Evolutionary conservation across 1,139 yeast genomes (phyloP), one percentile per base, ranked within the genome.

Genomic region (Hanseniaspora uvarum): DNA sequence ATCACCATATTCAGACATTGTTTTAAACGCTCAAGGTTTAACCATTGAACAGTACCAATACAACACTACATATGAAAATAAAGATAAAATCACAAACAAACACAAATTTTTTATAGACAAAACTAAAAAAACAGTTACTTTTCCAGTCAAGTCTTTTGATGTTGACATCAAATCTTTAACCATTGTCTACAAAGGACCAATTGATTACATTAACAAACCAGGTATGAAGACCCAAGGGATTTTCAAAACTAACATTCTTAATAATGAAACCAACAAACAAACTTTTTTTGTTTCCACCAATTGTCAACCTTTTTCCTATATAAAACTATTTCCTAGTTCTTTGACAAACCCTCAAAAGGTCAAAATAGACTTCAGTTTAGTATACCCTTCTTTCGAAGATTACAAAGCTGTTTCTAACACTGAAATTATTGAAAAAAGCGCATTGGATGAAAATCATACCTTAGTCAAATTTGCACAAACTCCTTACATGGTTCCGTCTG

Each of bases 251-350:
- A 80, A 80, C 61, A 80, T 79, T 62, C 70, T 73, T 55, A 80
- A 77, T 59, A 70, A 73, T 5, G 68, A 75, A 1, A 80, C 81
- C 12, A 70, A 65, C 33, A 68, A 81, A 1, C 68, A 71, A 56
- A 75, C 77, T 57, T 73, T 68, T 56, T 68, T 83, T 16, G 63
- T 83, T 41, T 80, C 87, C 0, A 81, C 92, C 1, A 89, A 84
- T 62, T 74, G 79, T 43, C 89, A 83, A 63, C 88, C 92, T 0
- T 72, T 74, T 33, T 80, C 74, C 58, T 82, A 86, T 3, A 71
- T 82, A 59, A 63, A 64, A 51, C 74, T 83, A 14, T 80, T 80
- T 61, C 92, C 92, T 1, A 75, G 81, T 58, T 64, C 83, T 21
- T 89, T 84, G 62, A 87, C 82, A 59, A 72, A 78, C 21, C 63